Base-by-base conservation (phyloP, 2,329 filamentous ascomycete species). In the Nannizzia gypsea region DNA sequence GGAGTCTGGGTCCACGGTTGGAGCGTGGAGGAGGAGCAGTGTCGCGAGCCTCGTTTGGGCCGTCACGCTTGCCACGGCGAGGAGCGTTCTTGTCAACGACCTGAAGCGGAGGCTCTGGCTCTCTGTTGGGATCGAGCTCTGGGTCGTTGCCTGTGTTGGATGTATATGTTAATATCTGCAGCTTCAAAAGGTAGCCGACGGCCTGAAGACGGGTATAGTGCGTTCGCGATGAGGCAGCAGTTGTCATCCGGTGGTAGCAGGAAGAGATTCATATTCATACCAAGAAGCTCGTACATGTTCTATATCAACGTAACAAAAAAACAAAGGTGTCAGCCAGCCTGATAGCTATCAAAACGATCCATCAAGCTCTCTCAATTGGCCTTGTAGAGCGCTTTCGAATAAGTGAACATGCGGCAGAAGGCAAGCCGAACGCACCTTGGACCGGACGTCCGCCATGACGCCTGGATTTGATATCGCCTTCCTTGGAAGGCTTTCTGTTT, bases 201-300 rank as follows among this genome's bases (percentile, higher is more conserved):
- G 11, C 2, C 22, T 15, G n/a, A 9, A 4, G 4, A 31, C 22
- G 24, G 24, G 22, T 26, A 26, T 52, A 24, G 22, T 31, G n/a
- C 13, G 11, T 20, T 11, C 8, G 44, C 1, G 46, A 17, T n/a
- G 22, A 28, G 6, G 44, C 9, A 26, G 11, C n/a, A 24, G 11
- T 24, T 11, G 9, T 48, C 28, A 22, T 52, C 8, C 22, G 48
- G 13, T 31, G 48, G 48, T 11, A 11, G n/a, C n/a, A 24, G 20
- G 20, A 46, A 11, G 9, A 6, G 38, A 40, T 6, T 34, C 31
- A 34, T 6, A 42, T 6, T 36, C 72, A 67, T 95, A 97, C 93
- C 92, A 83, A 99, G 90, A 81, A 95, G 87, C 84, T 93, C 92
- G 84, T 89, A 97, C 74, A 89, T 86, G 84, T 99, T 99, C 93